Conservation (phyloP, 2,329 filamentous ascomycete genomes). For the Simplicillium aogashimaense region DNA sequence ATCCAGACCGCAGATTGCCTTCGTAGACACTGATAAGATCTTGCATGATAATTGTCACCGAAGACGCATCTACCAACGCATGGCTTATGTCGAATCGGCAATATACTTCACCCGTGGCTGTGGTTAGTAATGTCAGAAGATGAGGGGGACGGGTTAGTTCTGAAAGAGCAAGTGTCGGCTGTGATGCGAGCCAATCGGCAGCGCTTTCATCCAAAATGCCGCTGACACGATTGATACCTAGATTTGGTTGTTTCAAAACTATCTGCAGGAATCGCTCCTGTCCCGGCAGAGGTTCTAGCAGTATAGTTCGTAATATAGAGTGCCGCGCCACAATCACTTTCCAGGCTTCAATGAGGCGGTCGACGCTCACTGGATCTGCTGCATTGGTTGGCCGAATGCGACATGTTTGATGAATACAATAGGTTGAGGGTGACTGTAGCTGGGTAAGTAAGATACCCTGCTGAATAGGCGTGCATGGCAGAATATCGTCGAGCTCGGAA, state of each 20-base stretch:
- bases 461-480: too few species aligned
- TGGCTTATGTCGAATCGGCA: conserved; percentile 3
- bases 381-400: too few species aligned
- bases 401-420: too few species aligned
- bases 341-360: too few species aligned
- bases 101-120: background rate
- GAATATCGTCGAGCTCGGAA: too few species aligned
- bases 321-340: too few species aligned
- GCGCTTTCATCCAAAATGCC: background rate
- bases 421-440: too few species aligned
- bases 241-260: background rate
- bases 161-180: background rate
- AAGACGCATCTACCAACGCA: background rate
- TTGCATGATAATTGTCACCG: background rate
- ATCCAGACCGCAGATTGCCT: background rate
- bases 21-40: background rate
- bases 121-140: background rate
- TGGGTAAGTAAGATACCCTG: too few species aligned
- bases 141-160: background rate
- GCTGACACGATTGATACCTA: background rate
- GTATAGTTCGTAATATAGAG: too few species aligned
- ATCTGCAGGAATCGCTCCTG: background rate
- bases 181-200: background rate
- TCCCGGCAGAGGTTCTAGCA: background rate
- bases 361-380: too few species aligned